Evolutionary conservation across 805 yeast genomes (phyloP).

Genomic region (Candida jianshihensis): DNA sequence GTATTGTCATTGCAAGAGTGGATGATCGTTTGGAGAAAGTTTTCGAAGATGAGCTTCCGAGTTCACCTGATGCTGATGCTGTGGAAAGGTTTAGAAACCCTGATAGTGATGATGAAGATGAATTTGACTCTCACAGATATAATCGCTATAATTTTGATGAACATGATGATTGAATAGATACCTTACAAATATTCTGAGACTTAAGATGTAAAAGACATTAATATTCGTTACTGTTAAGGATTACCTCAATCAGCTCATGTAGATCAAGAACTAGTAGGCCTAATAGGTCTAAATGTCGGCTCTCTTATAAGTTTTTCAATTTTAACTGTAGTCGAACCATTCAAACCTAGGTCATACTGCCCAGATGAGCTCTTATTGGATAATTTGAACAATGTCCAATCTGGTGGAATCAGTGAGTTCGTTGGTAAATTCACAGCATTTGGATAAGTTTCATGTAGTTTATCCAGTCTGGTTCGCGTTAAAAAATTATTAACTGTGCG

Average conservation of each 20-base stretch:
- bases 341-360: slow-evolving; percentile 10
- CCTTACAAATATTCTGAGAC: not conserved
- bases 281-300: not conserved
- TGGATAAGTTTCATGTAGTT: not conserved
- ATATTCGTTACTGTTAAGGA: not conserved
- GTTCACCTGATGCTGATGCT: not conserved
- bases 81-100: not conserved
- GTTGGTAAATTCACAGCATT: not conserved
- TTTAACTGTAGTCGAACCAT: slow-evolving; percentile 6
- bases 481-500: no score
- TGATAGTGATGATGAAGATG: slow-evolving; percentile 1
- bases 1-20: slow-evolving; percentile 7
- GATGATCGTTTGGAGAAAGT: not conserved
- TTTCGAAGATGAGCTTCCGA: not conserved
- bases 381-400: slow-evolving; percentile 20
- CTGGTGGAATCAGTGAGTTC: slow-evolving; percentile 19
- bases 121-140: not conserved
- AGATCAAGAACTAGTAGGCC: not conserved
- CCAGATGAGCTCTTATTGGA: no score
- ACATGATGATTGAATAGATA: not conserved
- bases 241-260: not conserved
- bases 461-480: no score
- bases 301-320: slow-evolving; percentile 6
- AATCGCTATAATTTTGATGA: not conserved
- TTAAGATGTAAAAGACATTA: not conserved